Percentiles rank a stretch among this genome's conserved stretches.
Conservation (phyloP, 495 filamentous ascomycete genomes). For the Parachaetomium inaequale region DNA sequence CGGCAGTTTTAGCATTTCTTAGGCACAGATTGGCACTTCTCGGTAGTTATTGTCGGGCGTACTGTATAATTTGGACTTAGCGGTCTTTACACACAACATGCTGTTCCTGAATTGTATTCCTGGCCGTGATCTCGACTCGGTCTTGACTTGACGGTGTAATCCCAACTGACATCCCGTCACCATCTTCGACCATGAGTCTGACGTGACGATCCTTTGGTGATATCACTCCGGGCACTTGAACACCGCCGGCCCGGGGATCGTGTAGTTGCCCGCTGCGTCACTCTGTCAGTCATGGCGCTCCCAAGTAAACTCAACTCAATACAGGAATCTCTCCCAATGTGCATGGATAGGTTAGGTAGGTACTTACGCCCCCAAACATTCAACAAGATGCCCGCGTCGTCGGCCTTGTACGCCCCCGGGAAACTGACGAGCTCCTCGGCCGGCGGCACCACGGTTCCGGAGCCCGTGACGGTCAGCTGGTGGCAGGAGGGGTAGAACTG, state of each 20-base stretch:
- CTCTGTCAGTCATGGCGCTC: no score
- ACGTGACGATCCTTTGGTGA: not conserved
- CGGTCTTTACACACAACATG: not conserved
- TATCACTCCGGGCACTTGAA: conserved; percentile 27
- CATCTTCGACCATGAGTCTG: not conserved
- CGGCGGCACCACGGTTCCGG: conserved; percentile 45
- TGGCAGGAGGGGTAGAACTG: conserved; percentile 71
- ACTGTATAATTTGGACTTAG: conserved; percentile 25
- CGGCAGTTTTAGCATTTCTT: conserved; percentile 14
- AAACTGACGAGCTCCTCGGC: conserved; percentile 38
- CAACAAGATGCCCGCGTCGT: conserved; percentile 54
- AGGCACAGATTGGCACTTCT: conserved; percentile 27
- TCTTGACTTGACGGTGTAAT: no score
- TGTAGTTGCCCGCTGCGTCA: conserved; percentile 40
- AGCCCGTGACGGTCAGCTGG: conserved; percentile 62
- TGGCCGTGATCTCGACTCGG: no score
- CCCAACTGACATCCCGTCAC: no score
- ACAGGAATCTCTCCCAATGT: no score
- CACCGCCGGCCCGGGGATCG: conserved; percentile 51
- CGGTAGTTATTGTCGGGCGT: conserved; percentile 11
- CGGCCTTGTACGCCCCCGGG: conserved; percentile 49
- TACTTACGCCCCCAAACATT: conserved; percentile 51
- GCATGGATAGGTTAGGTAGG: no score
- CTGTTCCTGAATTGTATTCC: no score
- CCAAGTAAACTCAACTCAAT: no score